Evolutionary conservation across 2,329 filamentous ascomycete species (phyloP).

Genomic region (Monilinia aucupariae): DNA sequence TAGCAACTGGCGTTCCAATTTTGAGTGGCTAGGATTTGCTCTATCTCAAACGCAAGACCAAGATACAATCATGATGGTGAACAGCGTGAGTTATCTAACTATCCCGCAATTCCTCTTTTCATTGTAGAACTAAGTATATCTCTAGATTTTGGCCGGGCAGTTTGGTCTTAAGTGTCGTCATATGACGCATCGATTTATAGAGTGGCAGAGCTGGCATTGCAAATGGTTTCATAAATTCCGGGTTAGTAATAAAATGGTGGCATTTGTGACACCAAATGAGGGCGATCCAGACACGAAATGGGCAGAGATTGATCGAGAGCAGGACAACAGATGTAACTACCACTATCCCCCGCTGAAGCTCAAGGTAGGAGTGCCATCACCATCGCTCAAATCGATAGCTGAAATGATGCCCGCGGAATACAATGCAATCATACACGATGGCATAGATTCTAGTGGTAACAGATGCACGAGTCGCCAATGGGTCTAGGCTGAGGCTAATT

Average conservation of each 20-base stretch:
- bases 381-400: background rate
- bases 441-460: no score
- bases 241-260: background rate
- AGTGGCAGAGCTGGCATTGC: slow-evolving; percentile 2
- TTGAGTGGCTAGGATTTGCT: background rate
- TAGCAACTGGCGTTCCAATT: background rate
- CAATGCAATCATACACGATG: no score
- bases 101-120: background rate
- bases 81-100: background rate
- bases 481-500: background rate
- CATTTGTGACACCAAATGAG: background rate
- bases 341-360: background rate
- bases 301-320: background rate
- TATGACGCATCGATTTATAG: background rate
- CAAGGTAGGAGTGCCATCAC: background rate
- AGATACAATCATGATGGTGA: background rate
- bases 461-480: no score
- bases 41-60: background rate
- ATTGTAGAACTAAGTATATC: background rate
- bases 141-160: background rate
- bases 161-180: background rate
- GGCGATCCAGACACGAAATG: background rate
- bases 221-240: background rate
- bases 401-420: background rate
- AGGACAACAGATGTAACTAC: no score